These are phyloP conservation scores for Populus tomentosa DNA, from an alignment of 441 rosid species.

Conservation along the genomic window DNA sequence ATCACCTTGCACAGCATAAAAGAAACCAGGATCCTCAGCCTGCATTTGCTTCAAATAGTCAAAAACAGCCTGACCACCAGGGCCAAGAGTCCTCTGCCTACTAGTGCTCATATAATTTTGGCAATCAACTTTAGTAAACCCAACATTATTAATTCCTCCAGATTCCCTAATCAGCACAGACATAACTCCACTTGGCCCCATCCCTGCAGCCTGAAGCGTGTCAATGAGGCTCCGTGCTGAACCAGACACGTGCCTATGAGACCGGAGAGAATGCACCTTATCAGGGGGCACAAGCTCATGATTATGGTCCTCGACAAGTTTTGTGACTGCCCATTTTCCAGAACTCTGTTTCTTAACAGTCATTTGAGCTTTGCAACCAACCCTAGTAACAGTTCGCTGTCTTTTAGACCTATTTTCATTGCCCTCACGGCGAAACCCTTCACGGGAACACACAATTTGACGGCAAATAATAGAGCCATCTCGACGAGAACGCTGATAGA, in stretches of 20 bases:
- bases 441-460: conserved; percentile 69
- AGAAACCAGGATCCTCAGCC: conserved; percentile 55
- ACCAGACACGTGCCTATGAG: conserved; percentile 74
- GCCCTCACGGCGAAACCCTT: conserved; percentile 59
- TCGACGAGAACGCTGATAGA: conserved; percentile 60
- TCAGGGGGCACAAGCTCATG: conserved; percentile 66
- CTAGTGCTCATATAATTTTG: conserved; percentile 76
- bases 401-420: conserved; percentile 76
- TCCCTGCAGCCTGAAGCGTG: conserved; percentile 60
- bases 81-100: conserved; percentile 59
- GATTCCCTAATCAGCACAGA: conserved; percentile 69
- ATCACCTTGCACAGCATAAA: conserved; percentile 59
- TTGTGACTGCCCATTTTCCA: conserved; percentile 70
- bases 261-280: conserved; percentile 70
- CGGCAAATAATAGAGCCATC: conserved; percentile 77
- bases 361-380: conserved; percentile 71
- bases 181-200: conserved; percentile 74
- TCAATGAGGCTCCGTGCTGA: conserved; percentile 66
- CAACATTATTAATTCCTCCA: conserved; percentile 71
- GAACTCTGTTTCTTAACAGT: conserved; percentile 59
- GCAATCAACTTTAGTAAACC: conserved; percentile 76
- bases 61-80: conserved; percentile 58
- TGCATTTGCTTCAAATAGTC: conserved; percentile 75
- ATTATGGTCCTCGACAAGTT: conserved; percentile 59
- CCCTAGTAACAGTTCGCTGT: conserved; percentile 62